phyloP scores from a whole-genome alignment of 2,329 filamentous ascomycete species.

The Beauveria australis region DNA sequence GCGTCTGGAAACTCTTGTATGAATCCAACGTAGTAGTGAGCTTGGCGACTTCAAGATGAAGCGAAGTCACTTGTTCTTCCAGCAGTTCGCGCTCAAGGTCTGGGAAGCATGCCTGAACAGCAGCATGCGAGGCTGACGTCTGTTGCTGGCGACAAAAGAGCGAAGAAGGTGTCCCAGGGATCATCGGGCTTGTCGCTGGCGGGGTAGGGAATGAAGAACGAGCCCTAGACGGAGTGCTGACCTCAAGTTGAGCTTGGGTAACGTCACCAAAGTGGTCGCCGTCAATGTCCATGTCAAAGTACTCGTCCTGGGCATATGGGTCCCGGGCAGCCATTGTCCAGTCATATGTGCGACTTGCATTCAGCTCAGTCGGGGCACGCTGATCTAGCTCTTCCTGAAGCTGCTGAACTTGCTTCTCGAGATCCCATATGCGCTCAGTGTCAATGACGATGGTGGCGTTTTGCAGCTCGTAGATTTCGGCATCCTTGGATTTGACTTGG shows the following conservation, averaged over 20 bases:
- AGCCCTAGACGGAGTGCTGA: slow-evolving; percentile 41
- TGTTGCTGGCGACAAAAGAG: slow-evolving; percentile 9
- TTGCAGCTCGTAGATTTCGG: slow-evolving; percentile 44
- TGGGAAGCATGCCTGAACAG: slow-evolving; percentile 33
- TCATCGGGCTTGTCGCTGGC: slow-evolving; percentile 43
- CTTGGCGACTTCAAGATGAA: slow-evolving; percentile 41
- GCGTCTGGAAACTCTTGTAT: slow-evolving; percentile 34
- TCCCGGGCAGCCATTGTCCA: slow-evolving; percentile 45
- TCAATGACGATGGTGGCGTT: slow-evolving; percentile 43
- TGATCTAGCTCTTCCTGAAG: slow-evolving; percentile 26
- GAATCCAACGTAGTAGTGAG: slow-evolving; percentile 38
- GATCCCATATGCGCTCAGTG: slow-evolving; percentile 34
- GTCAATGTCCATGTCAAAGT: slow-evolving; percentile 31
- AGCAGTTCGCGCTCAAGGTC: slow-evolving; percentile 35
- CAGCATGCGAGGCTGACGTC: slow-evolving; percentile 21
- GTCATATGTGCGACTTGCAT: slow-evolving; percentile 28
- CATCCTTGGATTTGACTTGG: slow-evolving; percentile 42
- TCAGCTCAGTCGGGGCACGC: slow-evolving; percentile 12
- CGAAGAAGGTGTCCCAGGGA: slow-evolving; percentile 31
- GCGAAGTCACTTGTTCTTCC: slow-evolving; percentile 38
- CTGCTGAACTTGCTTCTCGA: slow-evolving; percentile 31
- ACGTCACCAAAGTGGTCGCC: slow-evolving; percentile 39
- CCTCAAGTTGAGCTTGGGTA: slow-evolving; percentile 41
- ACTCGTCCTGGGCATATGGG: slow-evolving; percentile 31
- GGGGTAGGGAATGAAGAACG: slow-evolving; percentile 46